Evolutionary conservation across 345 rosid species (phyloP).

Genomic region (Noccaea caerulescens): DNA sequence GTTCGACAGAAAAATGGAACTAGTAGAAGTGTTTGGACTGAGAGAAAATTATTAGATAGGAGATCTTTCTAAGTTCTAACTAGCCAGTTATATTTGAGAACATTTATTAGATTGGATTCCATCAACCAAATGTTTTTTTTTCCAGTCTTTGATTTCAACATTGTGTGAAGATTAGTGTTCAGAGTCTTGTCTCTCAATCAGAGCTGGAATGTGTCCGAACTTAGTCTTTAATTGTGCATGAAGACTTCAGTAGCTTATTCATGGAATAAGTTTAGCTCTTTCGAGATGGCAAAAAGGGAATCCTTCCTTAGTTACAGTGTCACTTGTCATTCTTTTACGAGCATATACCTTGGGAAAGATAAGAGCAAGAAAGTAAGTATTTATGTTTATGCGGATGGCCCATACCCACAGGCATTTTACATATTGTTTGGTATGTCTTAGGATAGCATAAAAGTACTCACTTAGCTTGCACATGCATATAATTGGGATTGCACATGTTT

Average conservation of each 20-base stretch:
- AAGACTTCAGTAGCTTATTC: background rate
- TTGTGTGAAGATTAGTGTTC: no score
- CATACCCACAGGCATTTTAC: background rate
- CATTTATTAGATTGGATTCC: no score
- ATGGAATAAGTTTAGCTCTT: constrained; percentile 15
- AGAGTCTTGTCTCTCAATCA: no score
- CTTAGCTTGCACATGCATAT: constrained; percentile 11
- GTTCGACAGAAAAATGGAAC: no score
- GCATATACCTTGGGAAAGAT: constrained; percentile 29
- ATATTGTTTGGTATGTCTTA: background rate
- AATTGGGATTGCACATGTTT: background rate
- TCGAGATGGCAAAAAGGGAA: constrained; percentile 13
- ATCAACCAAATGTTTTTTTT: no score
- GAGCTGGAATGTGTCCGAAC: no score
- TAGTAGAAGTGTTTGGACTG: no score
- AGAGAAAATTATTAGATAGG: no score
- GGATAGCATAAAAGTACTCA: constrained; percentile 16
- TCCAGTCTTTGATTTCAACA: no score
- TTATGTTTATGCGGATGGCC: constrained; percentile 10
- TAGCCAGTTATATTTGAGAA: no score
- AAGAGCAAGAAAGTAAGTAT: constrained; percentile 14
- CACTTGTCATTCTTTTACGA: constrained; percentile 26
- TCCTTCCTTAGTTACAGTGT: constrained; percentile 24
- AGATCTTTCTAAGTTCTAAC: no score
- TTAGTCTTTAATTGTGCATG: no score